phyloP scores from a whole-genome alignment of 139 green algal genomes.

The Prasinococcaceae sp. region DNA sequence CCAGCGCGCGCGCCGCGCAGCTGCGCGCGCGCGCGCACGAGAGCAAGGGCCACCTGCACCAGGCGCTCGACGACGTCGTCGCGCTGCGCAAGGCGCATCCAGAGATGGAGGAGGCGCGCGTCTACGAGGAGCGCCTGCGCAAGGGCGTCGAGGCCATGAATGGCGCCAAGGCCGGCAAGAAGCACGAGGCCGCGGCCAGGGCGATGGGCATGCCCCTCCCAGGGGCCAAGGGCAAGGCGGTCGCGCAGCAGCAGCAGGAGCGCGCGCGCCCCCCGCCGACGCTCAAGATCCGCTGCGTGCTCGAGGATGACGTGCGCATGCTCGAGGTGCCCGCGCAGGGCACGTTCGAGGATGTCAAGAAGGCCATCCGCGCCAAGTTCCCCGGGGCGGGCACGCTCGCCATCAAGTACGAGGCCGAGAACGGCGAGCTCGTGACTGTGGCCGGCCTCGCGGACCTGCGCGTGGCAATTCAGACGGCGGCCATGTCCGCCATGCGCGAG shows the following conservation, averaged over 20 bases:
- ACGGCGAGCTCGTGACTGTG: slow-evolving; percentile 61
- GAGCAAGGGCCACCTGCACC: slow-evolving; percentile 1
- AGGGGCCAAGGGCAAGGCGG: neutral
- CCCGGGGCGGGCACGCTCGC: slow-evolving; percentile 33
- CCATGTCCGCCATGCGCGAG: slow-evolving; percentile 4
- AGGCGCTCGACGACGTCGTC: slow-evolving; percentile 7
- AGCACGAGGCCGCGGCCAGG: neutral
- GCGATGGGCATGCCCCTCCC: neutral
- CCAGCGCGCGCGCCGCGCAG: too few relatives aligned
- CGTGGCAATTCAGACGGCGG: slow-evolving; percentile 14
- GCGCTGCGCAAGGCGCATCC: neutral
- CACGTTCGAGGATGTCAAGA: slow-evolving; percentile 56
- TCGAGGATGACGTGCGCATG: slow-evolving; percentile 52
- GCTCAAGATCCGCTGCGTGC: neutral
- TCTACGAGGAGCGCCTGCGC: neutral
- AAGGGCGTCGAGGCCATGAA: neutral
- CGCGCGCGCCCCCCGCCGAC: neutral
- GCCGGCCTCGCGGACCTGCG: slow-evolving; percentile 35
- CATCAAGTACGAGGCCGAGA: slow-evolving; percentile 48
- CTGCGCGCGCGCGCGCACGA: slow-evolving; percentile 12
- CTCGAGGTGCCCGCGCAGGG: slow-evolving; percentile 40
- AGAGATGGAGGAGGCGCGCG: neutral
- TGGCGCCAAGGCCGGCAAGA: neutral
- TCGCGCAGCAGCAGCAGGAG: slow-evolving; percentile 1
- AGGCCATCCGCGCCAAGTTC: slow-evolving; percentile 50